phyloP scores from a whole-genome alignment of 139 green algal genomes.

The Yamagishiella unicocca region DNA sequence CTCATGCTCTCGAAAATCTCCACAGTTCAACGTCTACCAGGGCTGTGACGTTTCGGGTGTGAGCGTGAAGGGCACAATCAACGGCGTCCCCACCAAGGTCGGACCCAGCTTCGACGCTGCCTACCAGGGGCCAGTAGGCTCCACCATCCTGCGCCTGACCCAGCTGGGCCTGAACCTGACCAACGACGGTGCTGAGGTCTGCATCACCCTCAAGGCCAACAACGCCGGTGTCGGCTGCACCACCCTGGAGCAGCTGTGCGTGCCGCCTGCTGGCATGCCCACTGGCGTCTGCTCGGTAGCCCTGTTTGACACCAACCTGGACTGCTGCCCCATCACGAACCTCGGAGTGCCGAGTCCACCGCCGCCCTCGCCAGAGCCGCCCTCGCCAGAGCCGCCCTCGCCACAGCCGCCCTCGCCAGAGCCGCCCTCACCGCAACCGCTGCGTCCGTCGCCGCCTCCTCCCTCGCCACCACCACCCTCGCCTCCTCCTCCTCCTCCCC shows the following conservation, averaged over 20 bases:
- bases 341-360: not conserved
- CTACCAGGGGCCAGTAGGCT: not conserved
- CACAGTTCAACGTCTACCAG: slow-evolving; percentile 3
- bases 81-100: slow-evolving; percentile 12
- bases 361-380: not conserved
- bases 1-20: no score
- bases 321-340: slow-evolving; percentile 20
- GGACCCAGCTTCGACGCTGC: not conserved
- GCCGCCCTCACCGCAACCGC: not conserved
- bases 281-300: not conserved
- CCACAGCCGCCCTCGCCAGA: not conserved
- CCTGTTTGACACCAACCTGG: not conserved
- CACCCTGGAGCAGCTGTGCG: slow-evolving; percentile 6
- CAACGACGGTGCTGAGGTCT: slow-evolving; percentile 3
- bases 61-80: not conserved
- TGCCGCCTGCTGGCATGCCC: slow-evolving; percentile 1
- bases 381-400: not conserved
- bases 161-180: slow-evolving; percentile 18
- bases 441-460: not conserved
- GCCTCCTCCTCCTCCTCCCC: not conserved
- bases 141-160: slow-evolving; percentile 5
- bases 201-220: not conserved
- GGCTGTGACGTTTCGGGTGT: not conserved
- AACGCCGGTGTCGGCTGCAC: not conserved
- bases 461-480: not conserved